A percentile compares a stretch with the other conserved stretches of the same genome.
These are phyloP conservation scores for Henckelia pumila DNA, from an alignment of 257 asterid species.

Conservation along the genomic window DNA sequence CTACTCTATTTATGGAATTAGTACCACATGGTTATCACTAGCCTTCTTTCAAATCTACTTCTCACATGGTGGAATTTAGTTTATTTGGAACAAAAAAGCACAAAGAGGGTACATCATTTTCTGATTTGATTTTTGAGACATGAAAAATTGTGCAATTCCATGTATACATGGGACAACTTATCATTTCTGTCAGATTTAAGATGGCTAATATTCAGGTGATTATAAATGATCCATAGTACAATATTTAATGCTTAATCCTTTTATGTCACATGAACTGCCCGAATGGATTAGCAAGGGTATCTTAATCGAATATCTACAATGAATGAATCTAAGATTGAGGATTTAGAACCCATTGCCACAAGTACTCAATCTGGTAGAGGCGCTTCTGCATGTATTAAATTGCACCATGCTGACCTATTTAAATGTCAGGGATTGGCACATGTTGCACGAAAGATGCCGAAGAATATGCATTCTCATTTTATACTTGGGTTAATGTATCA, in stretches of 20 bases:
- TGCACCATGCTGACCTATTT: constrained; percentile 24
- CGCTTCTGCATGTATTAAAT: constrained; percentile 7
- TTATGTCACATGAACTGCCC: constrained; percentile 10
- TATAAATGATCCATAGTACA: not conserved
- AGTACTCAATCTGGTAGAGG: constrained; percentile 15
- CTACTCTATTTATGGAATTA: not conserved
- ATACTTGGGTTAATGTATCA: constrained; percentile 95
- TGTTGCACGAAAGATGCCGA: constrained; percentile 96
- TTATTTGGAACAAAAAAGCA: not conserved
- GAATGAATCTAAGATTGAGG: constrained; percentile 17
- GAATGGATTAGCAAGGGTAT: constrained; percentile 8
- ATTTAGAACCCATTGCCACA: not conserved
- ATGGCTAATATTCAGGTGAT: not conserved
- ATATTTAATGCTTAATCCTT: not conserved
- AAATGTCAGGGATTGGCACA: constrained; percentile 74
- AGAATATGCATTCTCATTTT: constrained; percentile 95
- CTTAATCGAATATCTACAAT: constrained; percentile 2
- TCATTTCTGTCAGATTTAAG: constrained; percentile 11
- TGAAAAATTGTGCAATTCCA: constrained; percentile 6
- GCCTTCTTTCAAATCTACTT: not conserved
- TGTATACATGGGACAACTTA: constrained; percentile 5
- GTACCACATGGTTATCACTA: not conserved
- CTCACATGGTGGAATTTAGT: not conserved
- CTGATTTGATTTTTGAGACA: constrained; percentile 4
- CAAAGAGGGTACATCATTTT: constrained; percentile 4